These are phyloP conservation scores for Camptophora hylomeconis DNA, from an alignment of 2,329 filamentous ascomycete genomes.

Conservation along the genomic window DNA sequence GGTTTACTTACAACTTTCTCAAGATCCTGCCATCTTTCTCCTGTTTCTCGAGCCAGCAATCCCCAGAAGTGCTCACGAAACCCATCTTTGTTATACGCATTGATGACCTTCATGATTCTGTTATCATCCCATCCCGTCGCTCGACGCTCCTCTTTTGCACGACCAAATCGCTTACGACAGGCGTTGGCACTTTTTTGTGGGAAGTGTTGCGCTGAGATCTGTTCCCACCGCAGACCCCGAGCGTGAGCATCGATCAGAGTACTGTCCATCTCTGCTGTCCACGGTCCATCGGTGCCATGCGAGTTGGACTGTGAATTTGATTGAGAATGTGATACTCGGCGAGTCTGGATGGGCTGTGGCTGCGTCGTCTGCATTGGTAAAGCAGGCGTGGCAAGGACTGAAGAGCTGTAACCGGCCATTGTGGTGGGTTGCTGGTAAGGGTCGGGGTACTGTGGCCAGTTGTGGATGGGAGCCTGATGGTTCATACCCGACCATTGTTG, in stretches of 20 bases:
- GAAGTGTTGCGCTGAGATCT: conserved; percentile 66
- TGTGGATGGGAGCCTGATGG: conserved; percentile 1
- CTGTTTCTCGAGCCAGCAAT: conserved; percentile 49
- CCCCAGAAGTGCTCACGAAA: conserved; percentile 74
- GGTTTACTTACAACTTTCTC: conserved; percentile 64
- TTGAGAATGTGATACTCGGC: conserved; percentile 2
- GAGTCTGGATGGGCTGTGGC: conserved; percentile 3
- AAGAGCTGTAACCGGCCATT: conserved; percentile 9
- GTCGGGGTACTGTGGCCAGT: conserved; percentile 1
- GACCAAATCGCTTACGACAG: conserved; percentile 78
- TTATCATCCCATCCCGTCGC: conserved; percentile 62
- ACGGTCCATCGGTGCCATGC: conserved; percentile 49
- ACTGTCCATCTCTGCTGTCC: conserved; percentile 63
- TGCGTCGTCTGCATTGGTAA: conserved; percentile 2
- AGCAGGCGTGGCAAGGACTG: conserved; percentile 6
- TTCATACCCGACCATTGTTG: conserved; percentile 1
- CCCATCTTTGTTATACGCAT: conserved; percentile 54
- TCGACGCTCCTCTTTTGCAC: conserved; percentile 60
- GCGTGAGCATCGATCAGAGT: conserved; percentile 58
- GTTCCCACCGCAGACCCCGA: conserved; percentile 68
- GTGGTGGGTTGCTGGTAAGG: conserved; percentile 12
- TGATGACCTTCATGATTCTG: conserved; percentile 61
- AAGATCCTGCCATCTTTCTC: conserved; percentile 51
- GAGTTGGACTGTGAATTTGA: conserved; percentile 1
- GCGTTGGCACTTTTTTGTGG: conserved; percentile 66